phyloP scores from a whole-genome alignment of 345 rosid genomes.

The Gossypium arboreum region DNA sequence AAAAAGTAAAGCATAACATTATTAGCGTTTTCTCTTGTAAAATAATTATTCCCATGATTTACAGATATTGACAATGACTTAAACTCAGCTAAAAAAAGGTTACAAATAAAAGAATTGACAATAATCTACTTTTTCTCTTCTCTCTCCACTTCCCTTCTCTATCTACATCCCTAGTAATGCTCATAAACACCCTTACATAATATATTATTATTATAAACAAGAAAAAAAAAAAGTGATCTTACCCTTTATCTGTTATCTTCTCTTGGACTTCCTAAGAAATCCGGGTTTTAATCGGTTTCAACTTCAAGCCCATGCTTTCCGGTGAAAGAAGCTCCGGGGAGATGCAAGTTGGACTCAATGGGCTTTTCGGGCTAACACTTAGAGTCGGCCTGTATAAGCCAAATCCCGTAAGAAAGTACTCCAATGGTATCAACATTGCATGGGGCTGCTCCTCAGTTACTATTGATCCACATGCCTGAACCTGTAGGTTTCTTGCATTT shows the following conservation, averaged over 20 bases:
- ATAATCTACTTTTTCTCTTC: constrained; percentile 9
- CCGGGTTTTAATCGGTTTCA: constrained; percentile 88
- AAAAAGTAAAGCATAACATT: background rate
- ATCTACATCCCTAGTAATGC: constrained; percentile 27
- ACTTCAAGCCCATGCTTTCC: constrained; percentile 96
- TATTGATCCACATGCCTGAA: constrained; percentile 89
- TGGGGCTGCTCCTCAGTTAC: constrained; percentile 98
- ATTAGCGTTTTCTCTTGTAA: background rate
- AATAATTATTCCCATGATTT: constrained; percentile 32
- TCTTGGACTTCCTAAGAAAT: constrained; percentile 21
- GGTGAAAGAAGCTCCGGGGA: constrained; percentile 93
- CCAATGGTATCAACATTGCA: constrained; percentile 91
- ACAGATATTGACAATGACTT: constrained; percentile 14
- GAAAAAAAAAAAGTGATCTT: constrained; percentile 20
- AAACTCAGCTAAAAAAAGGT: constrained; percentile 14
- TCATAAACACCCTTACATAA: background rate
- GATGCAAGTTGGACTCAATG: constrained; percentile 72
- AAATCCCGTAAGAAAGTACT: constrained; percentile 78
- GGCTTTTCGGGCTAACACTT: constrained; percentile 83
- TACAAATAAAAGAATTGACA: constrained; percentile 31
- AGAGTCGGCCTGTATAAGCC: constrained; percentile 71
- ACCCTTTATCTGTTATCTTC: background rate
- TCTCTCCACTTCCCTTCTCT: constrained; percentile 21
- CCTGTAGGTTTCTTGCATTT: constrained; percentile 36
- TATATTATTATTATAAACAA: constrained; percentile 7